phyloP scores from a whole-genome alignment of 306 rosid species.

The Urtica urens region DNA sequence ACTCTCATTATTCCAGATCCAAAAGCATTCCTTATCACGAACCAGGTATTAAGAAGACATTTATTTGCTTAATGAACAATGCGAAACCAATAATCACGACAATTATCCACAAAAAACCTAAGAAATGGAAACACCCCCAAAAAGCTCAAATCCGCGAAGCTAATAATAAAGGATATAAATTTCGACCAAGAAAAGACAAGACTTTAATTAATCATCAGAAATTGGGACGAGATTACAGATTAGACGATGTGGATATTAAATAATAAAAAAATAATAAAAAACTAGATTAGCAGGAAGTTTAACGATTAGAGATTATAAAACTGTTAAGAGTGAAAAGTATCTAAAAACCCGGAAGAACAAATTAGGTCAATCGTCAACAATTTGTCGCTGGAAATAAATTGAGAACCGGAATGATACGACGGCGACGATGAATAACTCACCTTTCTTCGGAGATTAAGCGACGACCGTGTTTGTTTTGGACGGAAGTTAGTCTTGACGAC shows the following conservation, averaged over 20 bases:
- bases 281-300: background rate
- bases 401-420: background rate
- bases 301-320: background rate
- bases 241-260: background rate
- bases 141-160: background rate
- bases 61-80: background rate
- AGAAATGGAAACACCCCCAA: background rate
- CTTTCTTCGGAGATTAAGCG: too few species aligned
- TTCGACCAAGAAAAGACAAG: background rate
- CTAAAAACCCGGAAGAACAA: conserved; percentile 2
- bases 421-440: too few species aligned
- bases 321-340: background rate
- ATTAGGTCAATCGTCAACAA: background rate
- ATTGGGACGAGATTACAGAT: background rate
- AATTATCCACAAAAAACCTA: background rate
- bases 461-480: too few species aligned
- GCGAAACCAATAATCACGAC: background rate
- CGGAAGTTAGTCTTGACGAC: too few species aligned
- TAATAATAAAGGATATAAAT: too few species aligned
- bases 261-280: background rate
- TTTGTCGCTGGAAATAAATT: background rate
- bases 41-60: background rate
- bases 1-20: background rate
- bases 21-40: background rate
- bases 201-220: background rate